phyloP scores from a whole-genome alignment of 768 basidiomycete genomes.

The Daedaleopsis nitida region DNA sequence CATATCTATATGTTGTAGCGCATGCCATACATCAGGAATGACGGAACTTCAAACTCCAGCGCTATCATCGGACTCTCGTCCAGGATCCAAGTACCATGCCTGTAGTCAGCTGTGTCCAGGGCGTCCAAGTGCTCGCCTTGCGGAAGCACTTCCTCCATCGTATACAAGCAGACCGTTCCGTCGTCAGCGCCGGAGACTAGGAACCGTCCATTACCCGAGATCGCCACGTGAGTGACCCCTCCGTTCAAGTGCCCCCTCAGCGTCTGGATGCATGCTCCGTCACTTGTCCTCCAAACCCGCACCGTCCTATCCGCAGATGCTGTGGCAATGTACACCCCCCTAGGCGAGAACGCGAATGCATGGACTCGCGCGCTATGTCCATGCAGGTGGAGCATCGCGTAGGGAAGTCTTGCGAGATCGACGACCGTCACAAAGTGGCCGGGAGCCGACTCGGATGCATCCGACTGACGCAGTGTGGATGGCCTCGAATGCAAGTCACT shows the following conservation, averaged over 20 bases:
- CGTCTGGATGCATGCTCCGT: not conserved
- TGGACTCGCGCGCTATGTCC: not conserved
- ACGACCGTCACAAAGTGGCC: not conserved
- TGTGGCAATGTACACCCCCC: not conserved
- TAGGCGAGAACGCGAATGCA: not conserved
- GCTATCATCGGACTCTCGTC: too few relatives aligned
- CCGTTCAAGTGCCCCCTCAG: not conserved
- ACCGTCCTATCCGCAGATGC: not conserved
- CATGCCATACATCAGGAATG: too few relatives aligned
- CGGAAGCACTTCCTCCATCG: not conserved
- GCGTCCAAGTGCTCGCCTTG: too few relatives aligned
- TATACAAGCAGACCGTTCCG: not conserved
- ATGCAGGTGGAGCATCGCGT: not conserved
- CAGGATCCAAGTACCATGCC: too few relatives aligned
- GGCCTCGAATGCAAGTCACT: not conserved
- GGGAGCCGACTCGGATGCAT: not conserved
- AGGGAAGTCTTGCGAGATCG: not conserved
- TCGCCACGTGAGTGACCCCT: not conserved
- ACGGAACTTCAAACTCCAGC: too few relatives aligned
- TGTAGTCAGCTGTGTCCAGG: too few relatives aligned
- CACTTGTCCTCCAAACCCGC: not conserved
- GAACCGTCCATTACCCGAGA: not conserved
- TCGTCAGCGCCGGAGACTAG: not conserved
- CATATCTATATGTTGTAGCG: too few relatives aligned
- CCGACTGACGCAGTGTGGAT: not conserved